Base-by-base conservation (phyloP, 2,329 filamentous ascomycete species). In the Penicillium nordicum region DNA sequence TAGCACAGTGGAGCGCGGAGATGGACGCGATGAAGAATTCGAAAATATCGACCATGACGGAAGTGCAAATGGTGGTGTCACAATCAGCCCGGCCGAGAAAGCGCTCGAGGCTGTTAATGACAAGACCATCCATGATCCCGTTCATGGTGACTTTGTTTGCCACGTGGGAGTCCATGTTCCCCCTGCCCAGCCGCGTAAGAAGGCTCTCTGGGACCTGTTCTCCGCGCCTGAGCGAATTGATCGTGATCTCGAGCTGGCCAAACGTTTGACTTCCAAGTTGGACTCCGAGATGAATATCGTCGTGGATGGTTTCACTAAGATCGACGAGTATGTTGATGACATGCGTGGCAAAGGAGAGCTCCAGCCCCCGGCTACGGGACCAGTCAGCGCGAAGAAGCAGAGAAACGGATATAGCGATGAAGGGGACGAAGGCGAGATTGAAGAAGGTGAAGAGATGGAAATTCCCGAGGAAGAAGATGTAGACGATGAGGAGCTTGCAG, bases 161-260 rank as follows among this genome's bases (percentile, higher is more conserved):
- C 94, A 99, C 69, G 94, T 97, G 48, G 94, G 94, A 57, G 89
- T 99, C 23, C 94, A 99, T 74, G 92, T 92, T 59, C 92, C 94
- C 4, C 92, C 93, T 2, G 83, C 83, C 37, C 87, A 91, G 55
- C 90, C 92, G 2, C 83, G 93, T 53, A 97, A 96, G 80, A 97
- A 97, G 78, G 93, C 93, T 0, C 78, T 97, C 2, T 97, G 93
- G 93, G 93, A 97, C 73, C 80, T 97, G 9, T 97, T 97, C 71
- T 97, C 93, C 2, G 87, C 92, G 0, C 92, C 94, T 0, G 93
- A 99, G 72, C 87, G 95, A 50, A 88, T 99, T 59, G 90, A 95
- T 61, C 92, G 92, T 61, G 94, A 99, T 69, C 81, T 97, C 5
- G 82, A 88, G 42, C 82, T 97, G 16, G 92, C 92, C 14, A 87